A percentile compares a stretch with the other conserved stretches of the same genome.
phyloP scores from a whole-genome alignment of 2,329 filamentous ascomycete species.

The Rosellinia necatrix region DNA sequence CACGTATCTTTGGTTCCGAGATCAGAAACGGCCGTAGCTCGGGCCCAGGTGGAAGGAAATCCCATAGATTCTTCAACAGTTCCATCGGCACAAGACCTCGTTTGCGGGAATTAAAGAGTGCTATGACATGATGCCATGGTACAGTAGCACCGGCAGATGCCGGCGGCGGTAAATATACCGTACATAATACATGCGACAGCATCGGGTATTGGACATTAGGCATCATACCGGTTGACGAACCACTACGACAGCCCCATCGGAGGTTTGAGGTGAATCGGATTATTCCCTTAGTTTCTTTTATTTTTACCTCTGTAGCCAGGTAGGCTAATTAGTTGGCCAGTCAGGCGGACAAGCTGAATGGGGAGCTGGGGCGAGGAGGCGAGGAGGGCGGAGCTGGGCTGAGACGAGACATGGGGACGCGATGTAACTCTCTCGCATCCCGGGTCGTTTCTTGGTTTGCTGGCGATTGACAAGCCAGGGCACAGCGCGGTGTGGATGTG shows the following conservation, averaged over 20 bases:
- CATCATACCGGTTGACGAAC: constrained; percentile 11
- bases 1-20: constrained; percentile 17
- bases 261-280: too few species aligned
- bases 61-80: not conserved
- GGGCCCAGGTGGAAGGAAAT: constrained; percentile 3
- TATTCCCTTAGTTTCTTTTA: not conserved
- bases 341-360: constrained; percentile 26
- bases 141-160: constrained; percentile 27
- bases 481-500: not conserved
- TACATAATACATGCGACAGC: not conserved
- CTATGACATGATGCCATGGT: constrained; percentile 10
- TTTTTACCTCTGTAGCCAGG: not conserved
- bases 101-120: constrained; percentile 17
- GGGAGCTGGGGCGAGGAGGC: constrained; percentile 20
- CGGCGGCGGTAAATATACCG: constrained; percentile 5
- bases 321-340: constrained; percentile 7
- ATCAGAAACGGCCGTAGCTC: not conserved
- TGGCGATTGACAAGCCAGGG: constrained; percentile 17
- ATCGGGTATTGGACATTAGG: not conserved
- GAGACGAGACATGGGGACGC: constrained; percentile 14
- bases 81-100: not conserved
- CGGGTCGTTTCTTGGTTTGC: constrained; percentile 11
- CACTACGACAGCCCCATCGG: too few species aligned
- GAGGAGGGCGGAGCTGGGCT: constrained; percentile 25
- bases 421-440: constrained; percentile 25